Evolutionary conservation across 106 monocot genomes (phyloP).

Genomic region (Dendrobium catenatum): DNA sequence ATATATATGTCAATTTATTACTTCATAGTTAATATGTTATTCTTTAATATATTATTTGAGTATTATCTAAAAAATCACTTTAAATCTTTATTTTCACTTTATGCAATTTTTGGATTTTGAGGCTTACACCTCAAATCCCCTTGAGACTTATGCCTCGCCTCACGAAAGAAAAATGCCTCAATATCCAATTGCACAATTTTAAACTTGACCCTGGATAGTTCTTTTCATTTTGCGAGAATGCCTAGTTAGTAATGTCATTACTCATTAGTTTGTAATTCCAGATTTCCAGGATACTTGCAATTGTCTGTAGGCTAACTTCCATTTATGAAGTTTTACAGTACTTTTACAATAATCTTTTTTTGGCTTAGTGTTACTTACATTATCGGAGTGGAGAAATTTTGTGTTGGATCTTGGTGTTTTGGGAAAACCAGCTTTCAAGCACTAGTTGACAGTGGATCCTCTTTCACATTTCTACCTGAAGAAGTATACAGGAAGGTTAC

Average conservation of each 20-base stretch:
- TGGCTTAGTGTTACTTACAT: slow-evolving; percentile 56
- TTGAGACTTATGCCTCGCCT: no score
- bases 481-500: slow-evolving; percentile 57
- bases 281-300: neutral
- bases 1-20: no score
- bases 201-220: neutral
- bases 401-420: slow-evolving; percentile 53
- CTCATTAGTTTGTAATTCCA: neutral
- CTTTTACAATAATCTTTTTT: neutral
- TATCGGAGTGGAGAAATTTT: slow-evolving; percentile 66
- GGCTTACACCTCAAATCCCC: no score
- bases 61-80: no score
- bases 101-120: no score
- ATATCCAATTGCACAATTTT: no score
- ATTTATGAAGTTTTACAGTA: neutral
- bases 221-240: neutral
- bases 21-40: no score
- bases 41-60: no score
- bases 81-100: no score
- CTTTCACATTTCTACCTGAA: slow-evolving; percentile 74
- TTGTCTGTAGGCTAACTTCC: neutral
- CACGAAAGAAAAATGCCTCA: no score
- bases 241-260: neutral
- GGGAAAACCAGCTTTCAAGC: slow-evolving; percentile 47
- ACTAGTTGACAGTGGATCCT: slow-evolving; percentile 84